Base-by-base conservation (phyloP, 345 rosid genomes). In the Draba incana region DNA sequence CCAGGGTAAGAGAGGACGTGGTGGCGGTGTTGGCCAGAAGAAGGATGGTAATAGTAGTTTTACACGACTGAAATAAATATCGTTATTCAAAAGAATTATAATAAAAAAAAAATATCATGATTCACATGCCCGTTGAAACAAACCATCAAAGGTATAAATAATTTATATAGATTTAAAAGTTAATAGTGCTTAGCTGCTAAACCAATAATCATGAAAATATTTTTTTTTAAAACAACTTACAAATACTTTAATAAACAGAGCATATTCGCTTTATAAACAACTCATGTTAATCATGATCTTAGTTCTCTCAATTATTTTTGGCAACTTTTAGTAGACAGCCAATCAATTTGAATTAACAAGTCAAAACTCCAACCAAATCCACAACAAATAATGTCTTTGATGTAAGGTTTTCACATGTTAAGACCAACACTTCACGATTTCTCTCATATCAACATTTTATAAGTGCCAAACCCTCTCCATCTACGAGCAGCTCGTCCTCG, bases 401-500 rank as follows among this genome's bases (percentile, higher is more conserved):
- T 38, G 30, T 39, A 45, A 67, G 25, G 77, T 28, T 57, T 57
- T 44, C 30, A 2, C 67, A 74, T 68, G 25, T 59, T 13, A 52
- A 66, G 51, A 74, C 68, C 35, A 66, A 33, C 62, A 59, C 68
- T 45, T 0, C 77, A 74, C 77, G 72, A 60, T 15, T 46, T 37
- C 62, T 73, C 48, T 42, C 28, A 23, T 28, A 51, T 20, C 20
- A 20, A 20, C n/a, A 20, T 20, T 14, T 25, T 28, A 28, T 52
- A 35, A 60, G 14, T 37, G 27, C 68, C 97, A 92, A 37, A 78
- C 93, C 10, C 62, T 81, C 56, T 80, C 96, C 6, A 78, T 90
- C 62, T 90, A 84, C 78, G 46, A 75, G 1, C 98, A 92, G 78
- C 89, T 92, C n/a, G 82, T 77, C 10, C 33, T 25, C 11, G 98